These are phyloP conservation scores for Seiridium cupressi DNA, from an alignment of 2,329 filamentous ascomycete species.

Conservation along the genomic window DNA sequence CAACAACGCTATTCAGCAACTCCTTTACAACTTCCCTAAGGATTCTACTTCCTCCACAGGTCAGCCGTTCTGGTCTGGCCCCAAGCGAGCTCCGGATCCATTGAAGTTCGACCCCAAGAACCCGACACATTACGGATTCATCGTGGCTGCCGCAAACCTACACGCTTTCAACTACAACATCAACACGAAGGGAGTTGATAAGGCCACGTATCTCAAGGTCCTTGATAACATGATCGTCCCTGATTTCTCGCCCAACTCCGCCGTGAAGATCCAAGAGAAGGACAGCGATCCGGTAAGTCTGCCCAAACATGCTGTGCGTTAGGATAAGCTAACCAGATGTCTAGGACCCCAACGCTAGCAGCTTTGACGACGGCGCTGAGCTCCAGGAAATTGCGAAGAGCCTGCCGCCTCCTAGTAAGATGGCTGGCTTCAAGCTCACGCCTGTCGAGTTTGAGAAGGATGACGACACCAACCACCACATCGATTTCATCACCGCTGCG, in stretches of 20 bases:
- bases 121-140: conserved; percentile 81
- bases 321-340: conserved; percentile 12
- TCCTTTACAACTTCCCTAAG: conserved; percentile 96
- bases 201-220: conserved; percentile 73
- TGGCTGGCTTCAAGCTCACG: conserved; percentile 84
- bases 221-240: conserved; percentile 92
- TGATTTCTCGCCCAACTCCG: conserved; percentile 86
- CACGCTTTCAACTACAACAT: conserved; percentile 99
- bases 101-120: conserved; percentile 86
- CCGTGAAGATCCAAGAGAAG: conserved; percentile 94
- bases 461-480: conserved; percentile 96
- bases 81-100: conserved; percentile 91
- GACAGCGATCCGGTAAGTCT: conserved; percentile 79
- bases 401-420: conserved; percentile 74
- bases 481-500: conserved; percentile 97
- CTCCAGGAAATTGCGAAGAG: conserved; percentile 68
- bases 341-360: conserved; percentile 75
- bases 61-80: conserved; percentile 95
- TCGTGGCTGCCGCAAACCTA: conserved; percentile 84
- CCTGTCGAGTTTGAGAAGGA: conserved; percentile 99
- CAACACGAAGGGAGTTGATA: conserved; percentile 73
- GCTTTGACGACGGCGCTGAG: conserved; percentile 72
- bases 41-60: conserved; percentile 86
- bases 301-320: not conserved
- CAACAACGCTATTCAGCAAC: conserved; percentile 92